These are phyloP conservation scores for Rhynchosporium graminicola DNA, from an alignment of 2,329 filamentous ascomycete species.

Conservation along the genomic window DNA sequence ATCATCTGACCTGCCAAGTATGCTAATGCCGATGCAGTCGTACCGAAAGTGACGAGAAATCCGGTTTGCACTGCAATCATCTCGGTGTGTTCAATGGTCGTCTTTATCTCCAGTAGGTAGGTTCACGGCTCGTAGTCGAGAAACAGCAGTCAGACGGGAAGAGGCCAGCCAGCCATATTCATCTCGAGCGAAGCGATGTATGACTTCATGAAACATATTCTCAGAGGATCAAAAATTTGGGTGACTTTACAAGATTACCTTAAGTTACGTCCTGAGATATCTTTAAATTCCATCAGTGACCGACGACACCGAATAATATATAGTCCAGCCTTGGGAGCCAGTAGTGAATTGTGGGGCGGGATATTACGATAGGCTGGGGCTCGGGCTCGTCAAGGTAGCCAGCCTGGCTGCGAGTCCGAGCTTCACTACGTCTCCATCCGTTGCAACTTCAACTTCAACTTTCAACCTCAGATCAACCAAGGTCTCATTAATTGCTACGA, in stretches of 20 bases:
- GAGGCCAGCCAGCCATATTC: too few relatives aligned
- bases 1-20: constrained; percentile 28
- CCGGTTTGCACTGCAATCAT: constrained; percentile 20
- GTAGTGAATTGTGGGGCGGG: constrained; percentile 13
- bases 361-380: constrained; percentile 9
- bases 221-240: too few relatives aligned
- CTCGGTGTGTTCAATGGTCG: background rate
- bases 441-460: constrained; percentile 6
- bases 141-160: too few relatives aligned
- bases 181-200: too few relatives aligned
- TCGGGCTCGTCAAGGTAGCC: background rate
- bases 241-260: too few relatives aligned
- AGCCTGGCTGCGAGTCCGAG: constrained; percentile 1
- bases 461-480: constrained; percentile 17
- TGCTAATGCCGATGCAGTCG: constrained; percentile 21
- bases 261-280: too few relatives aligned
- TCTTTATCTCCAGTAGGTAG: constrained; percentile 1
- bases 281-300: too few relatives aligned
- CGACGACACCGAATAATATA: too few relatives aligned
- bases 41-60: constrained; percentile 22
- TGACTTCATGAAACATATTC: too few relatives aligned
- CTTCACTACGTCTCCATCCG: constrained; percentile 16
- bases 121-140: too few relatives aligned
- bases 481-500: constrained; percentile 20
- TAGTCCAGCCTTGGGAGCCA: too few relatives aligned